Conservation (phyloP, 257 asterid genomes). For the Marsdenia floribunda region DNA sequence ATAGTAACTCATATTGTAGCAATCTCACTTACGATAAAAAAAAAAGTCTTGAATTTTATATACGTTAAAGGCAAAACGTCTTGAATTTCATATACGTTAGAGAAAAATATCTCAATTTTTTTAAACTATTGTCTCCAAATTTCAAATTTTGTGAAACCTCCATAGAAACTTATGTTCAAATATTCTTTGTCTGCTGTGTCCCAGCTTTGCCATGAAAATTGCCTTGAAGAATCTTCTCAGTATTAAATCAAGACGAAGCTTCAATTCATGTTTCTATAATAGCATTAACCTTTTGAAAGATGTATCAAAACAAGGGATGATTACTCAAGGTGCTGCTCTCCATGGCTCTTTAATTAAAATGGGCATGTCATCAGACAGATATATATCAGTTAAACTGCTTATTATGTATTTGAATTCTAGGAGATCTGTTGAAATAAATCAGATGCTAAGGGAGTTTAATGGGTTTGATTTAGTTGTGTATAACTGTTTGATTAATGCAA, state of each 20-base stretch:
- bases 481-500: constrained; percentile 59
- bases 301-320: constrained; percentile 31
- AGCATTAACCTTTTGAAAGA: constrained; percentile 35
- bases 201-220: constrained; percentile 5
- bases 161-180: not conserved
- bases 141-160: too few relatives aligned
- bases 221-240: constrained; percentile 23
- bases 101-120: too few relatives aligned
- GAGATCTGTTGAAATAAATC: constrained; percentile 43
- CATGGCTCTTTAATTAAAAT: constrained; percentile 65
- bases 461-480: constrained; percentile 65
- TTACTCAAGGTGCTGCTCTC: constrained; percentile 41
- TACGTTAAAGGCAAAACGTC: too few relatives aligned
- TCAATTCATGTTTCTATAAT: constrained; percentile 32
- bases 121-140: too few relatives aligned
- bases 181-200: not conserved
- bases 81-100: too few relatives aligned
- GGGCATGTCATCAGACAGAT: constrained; percentile 58
- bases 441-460: constrained; percentile 60
- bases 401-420: constrained; percentile 51
- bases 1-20: too few relatives aligned
- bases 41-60: too few relatives aligned
- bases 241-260: constrained; percentile 31
- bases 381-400: constrained; percentile 54
- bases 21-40: too few relatives aligned